These are phyloP conservation scores for Aegilops tauschii DNA, from an alignment of 176 grass and related monocot species.

Conservation along the genomic window DNA sequence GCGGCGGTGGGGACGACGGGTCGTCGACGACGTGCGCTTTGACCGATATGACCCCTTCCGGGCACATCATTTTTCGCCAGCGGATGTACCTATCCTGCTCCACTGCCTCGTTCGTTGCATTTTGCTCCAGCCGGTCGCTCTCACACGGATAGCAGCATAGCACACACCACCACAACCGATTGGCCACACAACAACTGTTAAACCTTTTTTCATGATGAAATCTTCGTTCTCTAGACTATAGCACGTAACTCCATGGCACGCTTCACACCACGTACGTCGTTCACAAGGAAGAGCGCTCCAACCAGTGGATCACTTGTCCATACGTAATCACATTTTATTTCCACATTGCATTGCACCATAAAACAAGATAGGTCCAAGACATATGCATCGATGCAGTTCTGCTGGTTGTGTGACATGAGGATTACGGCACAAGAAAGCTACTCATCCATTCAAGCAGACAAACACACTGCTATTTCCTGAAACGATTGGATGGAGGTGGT, in stretches of 20 bases:
- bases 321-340: not conserved
- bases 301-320: not conserved
- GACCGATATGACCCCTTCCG: not conserved
- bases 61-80: no score
- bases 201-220: no score
- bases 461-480: not conserved
- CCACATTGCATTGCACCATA: not conserved
- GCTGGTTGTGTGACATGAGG: not conserved
- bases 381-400: not conserved
- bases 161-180: not conserved
- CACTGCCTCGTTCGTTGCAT: conserved; percentile 19
- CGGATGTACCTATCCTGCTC: no score
- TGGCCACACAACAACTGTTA: not conserved
- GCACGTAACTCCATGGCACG: no score
- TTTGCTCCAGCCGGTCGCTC: not conserved
- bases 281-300: no score
- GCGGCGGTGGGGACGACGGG: conserved; percentile 31
- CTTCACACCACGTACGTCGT: no score
- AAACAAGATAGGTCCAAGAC: not conserved
- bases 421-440: no score
- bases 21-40: not conserved
- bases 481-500: conserved; percentile 16
- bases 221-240: no score
- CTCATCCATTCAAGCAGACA: not conserved
- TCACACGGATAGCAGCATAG: not conserved